Base-by-base conservation (phyloP, 2,329 filamentous ascomycete species). In the Ophiostoma ips region DNA sequence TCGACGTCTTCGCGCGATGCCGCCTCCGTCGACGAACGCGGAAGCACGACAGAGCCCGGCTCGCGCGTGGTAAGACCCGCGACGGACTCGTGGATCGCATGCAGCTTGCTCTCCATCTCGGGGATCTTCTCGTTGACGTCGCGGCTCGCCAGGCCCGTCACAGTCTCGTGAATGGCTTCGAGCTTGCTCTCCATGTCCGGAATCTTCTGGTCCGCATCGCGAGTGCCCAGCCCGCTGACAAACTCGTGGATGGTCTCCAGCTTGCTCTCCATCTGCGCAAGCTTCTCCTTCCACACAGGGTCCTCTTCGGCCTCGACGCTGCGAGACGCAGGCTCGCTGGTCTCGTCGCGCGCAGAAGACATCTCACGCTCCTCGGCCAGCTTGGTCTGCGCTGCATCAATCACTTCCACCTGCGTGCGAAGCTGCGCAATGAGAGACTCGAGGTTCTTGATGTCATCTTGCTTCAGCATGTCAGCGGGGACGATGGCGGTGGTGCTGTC, bases 1-100 rank as follows among this genome's bases (percentile, higher is more conserved):
- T 90, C 80, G 0, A 89, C 86, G 58, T 96, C 89, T 56, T 95
- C 87, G 61, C 86, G 86, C 31, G 73, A 79, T 6, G 83, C 81
- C 2, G 72, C 63, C 35, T 80, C 78, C 3, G 59, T 59, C 5
- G 54, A 51, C 1, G 47, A 19, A 1, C 50, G 50, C 3, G 52
- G 36, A 21, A 58, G 31, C 18, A 30, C 21, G 10, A n/a, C 37
- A 2, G 49, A 12, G 15, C 46, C 52, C 5, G 28, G 8, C 7
- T 43, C 16, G 21, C 45, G 19, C 9, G 21, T 8, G 13, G 28
- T 10, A 19, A 45, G 33, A 12, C 33, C 33, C 5, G 33, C 5
- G 40, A 43, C 24, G 2, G 40, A 30, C 15, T 31, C 41, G 3
- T 44, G 41, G n/a, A 31, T 33, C 5, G 47, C 37, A 34, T 34